Evolutionary conservation across 768 basidiomycete species (phyloP), one percentile per base, ranked within the genome.

Genomic region (Nevesoporus exiguus): DNA sequence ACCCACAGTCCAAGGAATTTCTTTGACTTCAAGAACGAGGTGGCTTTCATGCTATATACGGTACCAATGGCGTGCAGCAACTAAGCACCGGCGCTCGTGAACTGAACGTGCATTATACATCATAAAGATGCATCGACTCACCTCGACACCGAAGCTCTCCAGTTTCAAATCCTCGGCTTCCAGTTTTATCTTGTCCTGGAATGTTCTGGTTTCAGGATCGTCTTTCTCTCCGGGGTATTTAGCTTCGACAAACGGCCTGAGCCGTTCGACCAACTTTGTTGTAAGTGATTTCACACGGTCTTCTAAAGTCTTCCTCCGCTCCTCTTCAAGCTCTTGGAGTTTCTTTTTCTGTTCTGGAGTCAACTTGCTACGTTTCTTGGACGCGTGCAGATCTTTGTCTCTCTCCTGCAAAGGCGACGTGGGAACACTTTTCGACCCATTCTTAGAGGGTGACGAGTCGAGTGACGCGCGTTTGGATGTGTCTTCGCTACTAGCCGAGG

Each of bases 101-200:
- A 41, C 24, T 58, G 54, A 67, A 44, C 19, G 45, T 4, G 30
- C 15, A 29, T 10, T 25, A 24, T 9, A 42, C 13, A 13, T 27
- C 10, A 7, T 17, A 43, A 60, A 10, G n/a, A 43, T 42, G 33
- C 1, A 27, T 45, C 11, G 39, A 69, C 81, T 29, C 61, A 91
- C 88, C 83, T 98, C 96, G 22, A 98, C 86, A 45, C 97, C 97
- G 71, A 99, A 99, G 61, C 91, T 94, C 76, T 99, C 96, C 49
- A 98, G 73, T 75, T 98, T 98, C 62, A 99, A 68, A 73, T 99
- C 97, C 52, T 96, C 93, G 1, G 90, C 92, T 70, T 99, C 97
- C 27, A 81, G 75, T 64, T 72, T 78, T 68, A 96, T 90, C 69
- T 78, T 84, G 49, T 78, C 77, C 70, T 90, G 86, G 64, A 93